phyloP scores from a whole-genome alignment of 208 protist species.

The Leishmania turanica region DNA sequence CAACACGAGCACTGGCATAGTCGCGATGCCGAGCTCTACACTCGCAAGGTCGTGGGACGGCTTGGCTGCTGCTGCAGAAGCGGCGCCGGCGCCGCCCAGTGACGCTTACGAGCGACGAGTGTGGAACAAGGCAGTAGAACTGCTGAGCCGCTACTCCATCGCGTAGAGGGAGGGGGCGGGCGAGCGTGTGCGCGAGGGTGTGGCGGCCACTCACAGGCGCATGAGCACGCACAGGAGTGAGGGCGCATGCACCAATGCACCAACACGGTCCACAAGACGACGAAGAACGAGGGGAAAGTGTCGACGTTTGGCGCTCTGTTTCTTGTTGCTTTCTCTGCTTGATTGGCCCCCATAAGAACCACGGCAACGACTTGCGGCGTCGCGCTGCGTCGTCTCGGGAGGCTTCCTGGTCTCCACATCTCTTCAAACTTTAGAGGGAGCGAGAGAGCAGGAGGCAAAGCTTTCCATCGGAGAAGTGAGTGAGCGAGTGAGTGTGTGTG shows the following conservation, averaged over 20 bases:
- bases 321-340: neutral
- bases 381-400: neutral
- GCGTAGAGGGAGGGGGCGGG: neutral
- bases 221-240: neutral
- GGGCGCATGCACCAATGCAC: neutral
- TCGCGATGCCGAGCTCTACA: neutral
- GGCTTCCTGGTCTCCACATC: neutral
- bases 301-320: neutral
- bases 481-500: neutral
- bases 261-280: neutral
- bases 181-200: neutral
- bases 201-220: neutral
- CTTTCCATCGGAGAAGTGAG: neutral
- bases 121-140: slow-evolving; percentile 49
- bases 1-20: neutral
- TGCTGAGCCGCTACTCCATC: slow-evolving; percentile 46
- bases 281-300: neutral
- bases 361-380: neutral
- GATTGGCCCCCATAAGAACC: neutral
- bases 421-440: neutral
- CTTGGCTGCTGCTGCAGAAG: neutral
- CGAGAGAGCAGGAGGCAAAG: neutral
- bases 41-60: neutral
- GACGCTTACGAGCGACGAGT: slow-evolving; percentile 47
- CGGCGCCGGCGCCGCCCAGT: neutral